Percentiles rank a stretch among this genome's conserved stretches.
Evolutionary conservation across 768 basidiomycete genomes (phyloP).

Genomic region (Ramaria sp.): DNA sequence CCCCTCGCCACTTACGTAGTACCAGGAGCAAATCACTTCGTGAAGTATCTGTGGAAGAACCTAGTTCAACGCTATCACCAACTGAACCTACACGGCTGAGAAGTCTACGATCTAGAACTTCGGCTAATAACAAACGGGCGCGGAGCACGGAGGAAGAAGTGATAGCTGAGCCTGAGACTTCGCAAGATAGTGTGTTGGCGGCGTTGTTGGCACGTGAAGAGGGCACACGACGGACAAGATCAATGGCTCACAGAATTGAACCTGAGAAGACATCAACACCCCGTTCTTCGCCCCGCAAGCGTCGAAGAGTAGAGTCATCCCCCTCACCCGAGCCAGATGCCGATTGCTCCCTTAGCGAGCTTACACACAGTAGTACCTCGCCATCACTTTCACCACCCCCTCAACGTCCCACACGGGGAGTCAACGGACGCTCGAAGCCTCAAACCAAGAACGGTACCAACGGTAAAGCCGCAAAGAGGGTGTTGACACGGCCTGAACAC

Average conservation of each 20-base stretch:
- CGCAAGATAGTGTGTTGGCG: conserved; percentile 31
- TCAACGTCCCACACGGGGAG: conserved; percentile 1
- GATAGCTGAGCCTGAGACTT: conserved; percentile 46
- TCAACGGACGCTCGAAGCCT: not conserved
- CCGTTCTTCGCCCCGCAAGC: conserved; percentile 29
- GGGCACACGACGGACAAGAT: conserved; percentile 44
- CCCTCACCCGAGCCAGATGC: conserved; percentile 13
- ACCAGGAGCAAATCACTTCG: conserved; percentile 4
- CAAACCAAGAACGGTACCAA: not conserved
- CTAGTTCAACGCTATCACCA: not conserved
- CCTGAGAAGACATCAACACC: conserved; percentile 11
- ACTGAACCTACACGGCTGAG: not conserved
- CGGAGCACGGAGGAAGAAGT: conserved; percentile 14
- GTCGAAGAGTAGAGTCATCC: conserved; percentile 29
- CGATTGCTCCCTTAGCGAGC: conserved; percentile 3
- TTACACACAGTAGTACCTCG: conserved; percentile 1
- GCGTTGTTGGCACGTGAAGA: conserved; percentile 52
- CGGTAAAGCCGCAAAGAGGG: not conserved
- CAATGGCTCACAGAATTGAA: not conserved
- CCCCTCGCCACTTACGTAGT: conserved; percentile 4
- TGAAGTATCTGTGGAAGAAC: not conserved
- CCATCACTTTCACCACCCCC: not conserved
- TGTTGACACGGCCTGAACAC: not conserved
- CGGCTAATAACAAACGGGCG: not conserved
- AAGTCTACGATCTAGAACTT: not conserved